Evolutionary conservation across 148 eudicot genomes (phyloP), one percentile per base, ranked within the genome.

Genomic region (Vaccinium vitisidaea): DNA sequence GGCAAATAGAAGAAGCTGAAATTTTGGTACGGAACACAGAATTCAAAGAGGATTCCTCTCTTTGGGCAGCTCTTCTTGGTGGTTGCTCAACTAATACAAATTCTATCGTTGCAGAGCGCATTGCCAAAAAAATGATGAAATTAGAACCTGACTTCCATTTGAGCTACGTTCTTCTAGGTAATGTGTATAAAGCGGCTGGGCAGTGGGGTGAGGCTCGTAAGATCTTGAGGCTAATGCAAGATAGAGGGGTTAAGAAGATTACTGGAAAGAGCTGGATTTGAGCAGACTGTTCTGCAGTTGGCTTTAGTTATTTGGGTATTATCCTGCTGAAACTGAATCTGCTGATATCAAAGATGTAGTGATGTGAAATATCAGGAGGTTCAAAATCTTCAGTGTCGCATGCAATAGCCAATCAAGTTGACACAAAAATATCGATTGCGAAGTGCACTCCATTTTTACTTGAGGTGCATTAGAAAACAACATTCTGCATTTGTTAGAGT

Each of bases 261-360:
- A 92, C 94, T 11, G 98, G 98, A 55, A 88, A 77, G 88, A 95
- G 98, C 83, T 94, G 96, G 98, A 87, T 91, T 88, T 95, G 92
- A 48, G 75, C 27, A 79, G 75, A n/a, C 80, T 76, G 23, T 69
- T 77, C 61, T 43, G 81, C 80, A 2, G 55, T 67, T 56, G 74
- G 56, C 21, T 71, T 54, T 32, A 74, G 43, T 59, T 53, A 76
- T 48, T n/a, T 36, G 27, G 82, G 30, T 6, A 48, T 79, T 43
- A 43, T 21, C 36, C 77, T 79, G 43, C 43, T 5, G 30, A 80
- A 80, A 61, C 65, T 30, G 53, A 30, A 71, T 69, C 13, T 52
- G 19, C 80, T 21, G 56, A 15, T 48, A 67, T 27, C 32, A 75
- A 46, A 54, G 43, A 75, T 23, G 21, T 54, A n/a, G 19, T 11